Conservation (phyloP, 345 rosid genomes). For the Eutrema yunnanense region DNA sequence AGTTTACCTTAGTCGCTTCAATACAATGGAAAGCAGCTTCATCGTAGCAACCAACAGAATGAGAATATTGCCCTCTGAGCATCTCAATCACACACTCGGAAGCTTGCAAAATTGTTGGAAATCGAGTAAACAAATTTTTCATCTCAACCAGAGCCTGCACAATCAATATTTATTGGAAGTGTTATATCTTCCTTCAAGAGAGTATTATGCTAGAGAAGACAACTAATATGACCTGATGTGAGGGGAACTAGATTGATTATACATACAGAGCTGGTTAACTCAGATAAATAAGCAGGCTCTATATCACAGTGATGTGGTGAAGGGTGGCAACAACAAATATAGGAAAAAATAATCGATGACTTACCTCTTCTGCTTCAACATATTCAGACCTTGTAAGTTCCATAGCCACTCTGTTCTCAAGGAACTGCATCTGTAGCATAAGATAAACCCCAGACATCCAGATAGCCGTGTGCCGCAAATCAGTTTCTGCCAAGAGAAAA, state of each 20-base stretch:
- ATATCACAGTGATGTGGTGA: background rate
- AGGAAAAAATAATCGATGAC: constrained; percentile 7
- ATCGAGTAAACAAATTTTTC: constrained; percentile 78
- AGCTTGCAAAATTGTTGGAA: constrained; percentile 91
- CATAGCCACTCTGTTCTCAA: constrained; percentile 91
- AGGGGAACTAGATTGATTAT: constrained; percentile 1
- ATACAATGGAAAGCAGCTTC: constrained; percentile 95
- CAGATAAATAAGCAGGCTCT: background rate
- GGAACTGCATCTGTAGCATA: constrained; percentile 90
- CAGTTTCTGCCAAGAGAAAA: constrained; percentile 58
- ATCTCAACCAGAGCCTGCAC: constrained; percentile 85
- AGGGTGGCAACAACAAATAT: background rate
- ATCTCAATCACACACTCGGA: constrained; percentile 88
- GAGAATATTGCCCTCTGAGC: constrained; percentile 98
- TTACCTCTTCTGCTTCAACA: constrained; percentile 87
- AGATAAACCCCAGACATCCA: constrained; percentile 97
- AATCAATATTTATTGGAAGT: background rate
- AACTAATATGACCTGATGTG: background rate
- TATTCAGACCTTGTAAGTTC: constrained; percentile 96
- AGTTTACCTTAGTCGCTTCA: constrained; percentile 78
- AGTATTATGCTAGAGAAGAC: background rate
- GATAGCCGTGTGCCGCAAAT: constrained; percentile 83
- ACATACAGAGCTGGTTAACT: background rate
- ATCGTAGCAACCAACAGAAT: constrained; percentile 85
- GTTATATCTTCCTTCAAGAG: background rate